These are phyloP conservation scores for Xylariaceae sp. DNA, from an alignment of 2,329 filamentous ascomycete species.

Conservation along the genomic window DNA sequence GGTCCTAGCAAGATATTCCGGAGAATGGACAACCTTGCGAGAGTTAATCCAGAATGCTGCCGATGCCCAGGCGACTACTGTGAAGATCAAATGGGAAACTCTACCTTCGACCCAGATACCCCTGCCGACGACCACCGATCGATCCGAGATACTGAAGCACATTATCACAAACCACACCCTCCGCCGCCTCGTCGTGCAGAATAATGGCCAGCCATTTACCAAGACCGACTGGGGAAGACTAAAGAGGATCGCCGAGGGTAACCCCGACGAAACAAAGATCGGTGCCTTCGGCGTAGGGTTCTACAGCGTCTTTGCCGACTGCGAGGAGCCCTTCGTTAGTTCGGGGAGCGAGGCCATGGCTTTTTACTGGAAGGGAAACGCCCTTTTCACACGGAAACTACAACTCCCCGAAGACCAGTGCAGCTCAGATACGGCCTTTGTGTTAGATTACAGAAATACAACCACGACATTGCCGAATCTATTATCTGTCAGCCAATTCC, in stretches of 20 bases:
- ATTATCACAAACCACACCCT: conserved; percentile 83
- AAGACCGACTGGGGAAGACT: conserved; percentile 90
- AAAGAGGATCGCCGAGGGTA: conserved; percentile 98
- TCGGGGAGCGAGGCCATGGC: conserved; percentile 94
- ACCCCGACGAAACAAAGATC: conserved; percentile 98
- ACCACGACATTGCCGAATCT: conserved; percentile 86
- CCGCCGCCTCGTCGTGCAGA: conserved; percentile 84
- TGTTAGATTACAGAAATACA: conserved; percentile 88
- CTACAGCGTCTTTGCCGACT: conserved; percentile 98
- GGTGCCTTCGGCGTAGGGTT: conserved; percentile 98
- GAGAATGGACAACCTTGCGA: conserved; percentile 88
- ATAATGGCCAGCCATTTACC: conserved; percentile 86
- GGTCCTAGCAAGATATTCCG: conserved; percentile 92
- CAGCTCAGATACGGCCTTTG: conserved; percentile 81
- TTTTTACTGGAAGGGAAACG: conserved; percentile 99
- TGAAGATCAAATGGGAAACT: conserved; percentile 91
- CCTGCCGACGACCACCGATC: conserved; percentile 64
- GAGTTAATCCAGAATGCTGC: conserved; percentile 99
- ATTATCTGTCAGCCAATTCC: conserved; percentile 84
- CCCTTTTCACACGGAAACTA: conserved; percentile 87
- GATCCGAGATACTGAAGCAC: conserved; percentile 78
- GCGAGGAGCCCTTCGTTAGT: conserved; percentile 95
- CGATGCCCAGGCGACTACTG: conserved; percentile 87
- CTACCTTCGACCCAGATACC: conserved; percentile 79
- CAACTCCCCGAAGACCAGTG: conserved; percentile 69